Percentiles rank a stretch among this genome's conserved stretches.
phyloP scores from a whole-genome alignment of 495 filamentous ascomycete species.

The Podospora pseudoanserina region DNA sequence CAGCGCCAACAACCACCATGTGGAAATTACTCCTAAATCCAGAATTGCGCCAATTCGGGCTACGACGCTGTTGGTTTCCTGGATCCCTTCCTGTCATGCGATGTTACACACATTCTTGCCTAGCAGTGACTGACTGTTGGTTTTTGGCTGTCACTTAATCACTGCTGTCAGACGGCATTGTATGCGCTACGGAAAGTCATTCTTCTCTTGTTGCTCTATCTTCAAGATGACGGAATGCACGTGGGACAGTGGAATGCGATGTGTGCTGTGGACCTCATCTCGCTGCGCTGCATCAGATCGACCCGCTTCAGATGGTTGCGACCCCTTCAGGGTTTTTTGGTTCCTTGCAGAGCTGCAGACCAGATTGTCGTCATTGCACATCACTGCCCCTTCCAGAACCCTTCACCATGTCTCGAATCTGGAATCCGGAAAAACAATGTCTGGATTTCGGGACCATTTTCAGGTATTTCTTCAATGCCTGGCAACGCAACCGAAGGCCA shows the following conservation, averaged over 20 bases:
- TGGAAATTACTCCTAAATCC: conserved; percentile 7
- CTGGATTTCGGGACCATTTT: neutral
- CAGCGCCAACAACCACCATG: neutral
- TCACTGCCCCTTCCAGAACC: neutral
- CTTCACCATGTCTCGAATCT: neutral
- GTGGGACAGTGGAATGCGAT: conserved; percentile 2
- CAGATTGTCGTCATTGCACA: neutral
- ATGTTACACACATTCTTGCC: neutral
- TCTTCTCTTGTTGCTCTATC: neutral
- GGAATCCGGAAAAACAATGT: neutral
- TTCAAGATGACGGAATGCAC: neutral
- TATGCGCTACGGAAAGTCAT: neutral
- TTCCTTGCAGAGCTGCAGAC: neutral
- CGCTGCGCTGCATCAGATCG: neutral
- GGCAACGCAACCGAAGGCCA: neutral
- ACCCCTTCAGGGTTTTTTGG: neutral
- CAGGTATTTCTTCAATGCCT: neutral
- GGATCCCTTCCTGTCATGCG: neutral
- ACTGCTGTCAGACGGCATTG: conserved; percentile 7
- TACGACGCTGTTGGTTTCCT: conserved; percentile 8
- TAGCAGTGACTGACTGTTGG: neutral
- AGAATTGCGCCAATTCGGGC: conserved; percentile 3
- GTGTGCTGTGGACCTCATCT: conserved; percentile 5
- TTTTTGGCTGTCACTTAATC: neutral
- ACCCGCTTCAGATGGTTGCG: neutral